A percentile compares a stretch with the other conserved stretches of the same genome.
Conservation (phyloP, 1,139 yeast genomes). For the Pichia sp. region DNA sequence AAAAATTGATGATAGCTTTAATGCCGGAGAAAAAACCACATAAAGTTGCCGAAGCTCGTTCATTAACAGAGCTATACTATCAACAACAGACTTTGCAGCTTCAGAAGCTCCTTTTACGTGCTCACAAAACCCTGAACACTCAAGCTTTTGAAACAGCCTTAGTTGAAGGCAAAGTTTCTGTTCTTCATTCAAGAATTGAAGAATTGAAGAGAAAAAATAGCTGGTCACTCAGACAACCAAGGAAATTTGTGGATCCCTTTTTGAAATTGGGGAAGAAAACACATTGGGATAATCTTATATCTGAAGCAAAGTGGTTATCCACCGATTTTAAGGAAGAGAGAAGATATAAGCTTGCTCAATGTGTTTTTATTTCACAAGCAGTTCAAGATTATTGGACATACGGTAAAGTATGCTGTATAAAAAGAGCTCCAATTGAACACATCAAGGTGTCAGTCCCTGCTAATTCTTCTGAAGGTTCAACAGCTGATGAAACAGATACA, state of each 20-base stretch:
- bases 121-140: slow-evolving; percentile 80
- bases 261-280: slow-evolving; percentile 30
- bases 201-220: slow-evolving; percentile 79
- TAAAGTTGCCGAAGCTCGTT: slow-evolving; percentile 46
- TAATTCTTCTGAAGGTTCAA: no score
- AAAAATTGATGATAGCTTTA: slow-evolving; percentile 35
- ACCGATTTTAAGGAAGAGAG: slow-evolving; percentile 67
- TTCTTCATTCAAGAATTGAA: slow-evolving; percentile 86
- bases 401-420: slow-evolving; percentile 65
- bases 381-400: slow-evolving; percentile 69
- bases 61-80: slow-evolving; percentile 80
- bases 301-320: slow-evolving; percentile 83
- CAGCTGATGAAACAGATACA: no score
- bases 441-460: no score
- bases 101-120: slow-evolving; percentile 69
- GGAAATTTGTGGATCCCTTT: slow-evolving; percentile 62
- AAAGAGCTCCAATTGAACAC: slow-evolving; percentile 32
- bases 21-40: slow-evolving; percentile 43
- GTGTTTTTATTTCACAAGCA: slow-evolving; percentile 63
- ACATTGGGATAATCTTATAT: slow-evolving; percentile 70
- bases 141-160: slow-evolving; percentile 79
- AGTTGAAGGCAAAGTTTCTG: slow-evolving; percentile 89
- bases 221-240: slow-evolving; percentile 90
- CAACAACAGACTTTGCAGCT: slow-evolving; percentile 84
- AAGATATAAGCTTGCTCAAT: slow-evolving; percentile 62